These are phyloP conservation scores for Gloeophyllum trabeum DNA, from an alignment of 768 basidiomycete species.

Conservation along the genomic window DNA sequence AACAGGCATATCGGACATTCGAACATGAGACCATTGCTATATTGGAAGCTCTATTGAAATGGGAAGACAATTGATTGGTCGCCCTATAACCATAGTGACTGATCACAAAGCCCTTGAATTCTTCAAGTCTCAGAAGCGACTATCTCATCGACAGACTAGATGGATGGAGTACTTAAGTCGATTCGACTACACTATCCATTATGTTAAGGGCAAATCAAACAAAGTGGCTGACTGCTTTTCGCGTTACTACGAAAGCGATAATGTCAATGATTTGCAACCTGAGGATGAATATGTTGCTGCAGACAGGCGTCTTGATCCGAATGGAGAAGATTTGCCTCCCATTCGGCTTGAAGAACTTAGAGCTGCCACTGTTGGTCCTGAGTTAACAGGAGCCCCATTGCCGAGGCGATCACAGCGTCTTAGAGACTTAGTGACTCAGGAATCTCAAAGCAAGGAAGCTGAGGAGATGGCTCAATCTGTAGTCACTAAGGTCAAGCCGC, in stretches of 20 bases:
- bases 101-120: slow-evolving; percentile 19
- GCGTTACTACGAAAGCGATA: slow-evolving; percentile 18
- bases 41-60: no score
- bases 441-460: background rate
- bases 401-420: background rate
- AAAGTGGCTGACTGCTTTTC: slow-evolving; percentile 20
- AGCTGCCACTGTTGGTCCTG: background rate
- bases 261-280: background rate
- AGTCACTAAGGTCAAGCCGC: background rate
- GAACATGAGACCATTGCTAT: no score
- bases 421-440: background rate
- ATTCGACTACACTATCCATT: slow-evolving; percentile 17
- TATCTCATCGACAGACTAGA: slow-evolving; percentile 12
- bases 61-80: no score
- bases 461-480: background rate
- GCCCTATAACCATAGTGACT: no score
- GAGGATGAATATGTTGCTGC: slow-evolving; percentile 1
- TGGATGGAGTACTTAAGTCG: slow-evolving; percentile 20
- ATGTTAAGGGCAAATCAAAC: slow-evolving; percentile 14
- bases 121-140: slow-evolving; percentile 13
- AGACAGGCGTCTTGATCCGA: slow-evolving; percentile 6
- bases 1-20: no score
- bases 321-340: slow-evolving; percentile 2
- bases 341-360: background rate
- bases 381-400: background rate